These are phyloP conservation scores for Boletus vinaceobasis DNA, from an alignment of 768 basidiomycete genomes.

Conservation along the genomic window DNA sequence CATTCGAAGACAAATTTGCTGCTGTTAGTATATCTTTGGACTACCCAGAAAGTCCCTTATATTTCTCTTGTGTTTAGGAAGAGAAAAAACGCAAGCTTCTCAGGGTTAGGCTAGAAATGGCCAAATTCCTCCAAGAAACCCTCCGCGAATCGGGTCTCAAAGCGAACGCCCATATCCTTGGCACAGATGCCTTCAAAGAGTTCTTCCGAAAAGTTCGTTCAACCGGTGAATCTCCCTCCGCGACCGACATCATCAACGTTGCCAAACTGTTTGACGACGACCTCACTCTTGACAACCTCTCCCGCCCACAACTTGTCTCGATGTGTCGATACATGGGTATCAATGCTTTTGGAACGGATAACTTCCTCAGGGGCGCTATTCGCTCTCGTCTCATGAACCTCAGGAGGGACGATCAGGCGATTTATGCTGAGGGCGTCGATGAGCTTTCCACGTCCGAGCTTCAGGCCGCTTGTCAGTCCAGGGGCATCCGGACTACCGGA, in stretches of 20 bases:
- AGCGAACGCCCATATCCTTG: conserved; percentile 89
- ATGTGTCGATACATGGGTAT: conserved; percentile 98
- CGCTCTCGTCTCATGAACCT: conserved; percentile 78
- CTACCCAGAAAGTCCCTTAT: neutral
- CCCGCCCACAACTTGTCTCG: conserved; percentile 95
- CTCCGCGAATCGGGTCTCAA: conserved; percentile 91
- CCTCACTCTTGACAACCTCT: conserved; percentile 95
- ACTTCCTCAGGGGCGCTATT: conserved; percentile 92
- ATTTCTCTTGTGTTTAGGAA: conserved; percentile 48
- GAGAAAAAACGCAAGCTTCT: conserved; percentile 97
- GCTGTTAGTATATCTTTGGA: conserved; percentile 50
- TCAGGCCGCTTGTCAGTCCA: conserved; percentile 88
- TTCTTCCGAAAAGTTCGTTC: conserved; percentile 98
- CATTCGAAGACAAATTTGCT: conserved; percentile 96
- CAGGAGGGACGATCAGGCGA: conserved; percentile 90
- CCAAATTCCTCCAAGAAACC: conserved; percentile 98
- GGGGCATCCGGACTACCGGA: conserved; percentile 87
- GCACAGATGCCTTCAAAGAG: conserved; percentile 95
- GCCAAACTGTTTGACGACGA: conserved; percentile 98
- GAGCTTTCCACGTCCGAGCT: conserved; percentile 89
- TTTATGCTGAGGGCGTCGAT: conserved; percentile 85
- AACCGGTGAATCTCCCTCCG: conserved; percentile 91
- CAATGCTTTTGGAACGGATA: conserved; percentile 98
- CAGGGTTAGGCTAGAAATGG: conserved; percentile 94
- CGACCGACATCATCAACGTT: conserved; percentile 86